Conservation (phyloP, 2,329 filamentous ascomycete genomes). For the Coniochaeta pulveracea region DNA sequence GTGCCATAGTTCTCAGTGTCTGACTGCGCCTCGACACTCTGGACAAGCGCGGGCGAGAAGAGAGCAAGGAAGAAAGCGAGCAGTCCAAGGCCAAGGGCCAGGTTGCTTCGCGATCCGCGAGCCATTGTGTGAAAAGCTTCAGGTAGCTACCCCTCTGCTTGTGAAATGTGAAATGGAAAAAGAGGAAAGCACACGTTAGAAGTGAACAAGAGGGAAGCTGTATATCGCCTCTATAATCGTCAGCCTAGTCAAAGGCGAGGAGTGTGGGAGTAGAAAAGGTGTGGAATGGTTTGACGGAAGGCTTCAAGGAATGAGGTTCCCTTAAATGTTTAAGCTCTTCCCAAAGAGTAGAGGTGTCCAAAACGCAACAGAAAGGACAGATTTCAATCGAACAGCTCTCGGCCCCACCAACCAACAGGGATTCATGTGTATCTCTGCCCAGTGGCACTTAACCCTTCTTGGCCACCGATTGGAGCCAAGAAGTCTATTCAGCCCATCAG, state of each 20-base stretch:
- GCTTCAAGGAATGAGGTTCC: neutral
- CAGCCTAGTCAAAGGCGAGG: slow-evolving; percentile 7
- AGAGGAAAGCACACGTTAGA: slow-evolving; percentile 8
- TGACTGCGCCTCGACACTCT: slow-evolving; percentile 57
- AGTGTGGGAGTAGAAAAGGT: slow-evolving; percentile 4
- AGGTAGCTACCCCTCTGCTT: slow-evolving; percentile 4
- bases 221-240: slow-evolving; percentile 5
- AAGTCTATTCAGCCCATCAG: neutral
- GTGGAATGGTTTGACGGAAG: slow-evolving; percentile 4
- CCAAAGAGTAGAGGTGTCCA: slow-evolving; percentile 27
- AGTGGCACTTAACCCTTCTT: neutral
- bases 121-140: slow-evolving; percentile 12
- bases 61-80: slow-evolving; percentile 87
- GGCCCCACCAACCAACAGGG: slow-evolving; percentile 23
- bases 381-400: slow-evolving; percentile 24
- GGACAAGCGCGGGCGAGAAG: slow-evolving; percentile 77
- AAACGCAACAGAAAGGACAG: slow-evolving; percentile 34
- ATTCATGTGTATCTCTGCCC: neutral
- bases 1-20: slow-evolving; percentile 73
- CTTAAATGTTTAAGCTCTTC: slow-evolving; percentile 6
- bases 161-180: neutral
- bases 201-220: slow-evolving; percentile 14
- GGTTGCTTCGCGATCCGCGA: slow-evolving; percentile 15
- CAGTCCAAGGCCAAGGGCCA: slow-evolving; percentile 66
- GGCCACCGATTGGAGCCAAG: neutral